phyloP scores from a whole-genome alignment of 1,284 basidiomycete genomes.

The Leccinum variabile region DNA sequence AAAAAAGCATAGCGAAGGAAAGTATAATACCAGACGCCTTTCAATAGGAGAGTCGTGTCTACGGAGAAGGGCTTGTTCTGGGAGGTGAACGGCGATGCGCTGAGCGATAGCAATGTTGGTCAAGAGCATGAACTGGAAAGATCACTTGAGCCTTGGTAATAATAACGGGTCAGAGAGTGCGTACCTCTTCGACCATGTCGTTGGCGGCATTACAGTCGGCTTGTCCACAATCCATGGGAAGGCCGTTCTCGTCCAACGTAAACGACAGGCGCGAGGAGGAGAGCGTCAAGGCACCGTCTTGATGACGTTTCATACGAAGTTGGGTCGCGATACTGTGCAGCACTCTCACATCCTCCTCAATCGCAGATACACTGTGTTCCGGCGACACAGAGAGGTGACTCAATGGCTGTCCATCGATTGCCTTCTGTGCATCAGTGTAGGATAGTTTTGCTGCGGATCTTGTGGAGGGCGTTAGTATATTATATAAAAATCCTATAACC shows the following conservation, averaged over 20 bases:
- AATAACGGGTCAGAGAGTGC: conserved; percentile 2
- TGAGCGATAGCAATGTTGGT: conserved; percentile 91
- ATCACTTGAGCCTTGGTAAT: conserved; percentile 6
- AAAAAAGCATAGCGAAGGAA: not conserved
- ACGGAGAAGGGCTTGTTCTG: conserved; percentile 92
- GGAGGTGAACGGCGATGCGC: conserved; percentile 89
- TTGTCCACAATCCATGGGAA: conserved; percentile 78
- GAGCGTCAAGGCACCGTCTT: conserved; percentile 79
- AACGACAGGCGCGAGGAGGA: conserved; percentile 78
- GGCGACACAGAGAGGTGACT: conserved; percentile 52
- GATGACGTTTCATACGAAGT: conserved; percentile 73
- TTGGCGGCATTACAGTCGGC: conserved; percentile 74
- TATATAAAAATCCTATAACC: not conserved
- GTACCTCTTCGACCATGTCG: conserved; percentile 85
- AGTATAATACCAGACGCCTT: conserved; percentile 69
- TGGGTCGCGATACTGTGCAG: conserved; percentile 74
- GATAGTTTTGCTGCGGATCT: conserved; percentile 87
- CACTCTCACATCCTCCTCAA: conserved; percentile 76
- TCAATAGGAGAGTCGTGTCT: conserved; percentile 94
- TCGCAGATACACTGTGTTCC: conserved; percentile 57
- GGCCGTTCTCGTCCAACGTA: conserved; percentile 78
- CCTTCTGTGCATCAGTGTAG: conserved; percentile 79
- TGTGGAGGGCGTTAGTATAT: conserved; percentile 13
- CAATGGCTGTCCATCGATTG: conserved; percentile 75
- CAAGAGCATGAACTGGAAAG: conserved; percentile 84